These are phyloP conservation scores for Mesotaenium endlicherianum DNA, from an alignment of 139 green algal species.

Conservation along the genomic window DNA sequence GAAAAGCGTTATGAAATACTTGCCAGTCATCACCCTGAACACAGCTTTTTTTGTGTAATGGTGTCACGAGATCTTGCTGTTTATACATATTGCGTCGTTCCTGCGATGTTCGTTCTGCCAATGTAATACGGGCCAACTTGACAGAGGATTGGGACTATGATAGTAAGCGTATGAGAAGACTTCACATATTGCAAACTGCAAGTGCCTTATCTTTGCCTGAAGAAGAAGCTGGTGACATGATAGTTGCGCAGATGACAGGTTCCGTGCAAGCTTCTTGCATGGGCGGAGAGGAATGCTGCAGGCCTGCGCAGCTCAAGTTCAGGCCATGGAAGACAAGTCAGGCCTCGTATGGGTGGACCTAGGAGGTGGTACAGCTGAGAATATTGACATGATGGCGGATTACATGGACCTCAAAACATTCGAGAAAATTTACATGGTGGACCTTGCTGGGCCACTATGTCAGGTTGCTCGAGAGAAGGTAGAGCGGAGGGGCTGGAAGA, in stretches of 20 bases:
- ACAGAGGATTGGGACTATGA: too few relatives aligned
- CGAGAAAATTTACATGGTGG: conserved; percentile 93
- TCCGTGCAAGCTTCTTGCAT: conserved; percentile 90
- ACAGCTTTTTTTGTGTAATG: too few relatives aligned
- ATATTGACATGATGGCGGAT: conserved; percentile 89
- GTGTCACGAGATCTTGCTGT: too few relatives aligned
- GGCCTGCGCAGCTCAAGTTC: conserved; percentile 78
- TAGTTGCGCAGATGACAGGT: conserved; percentile 84
- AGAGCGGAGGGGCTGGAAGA: conserved; percentile 78
- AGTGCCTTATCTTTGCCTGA: too few relatives aligned
- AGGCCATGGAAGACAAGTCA: conserved; percentile 39
- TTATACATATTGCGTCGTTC: too few relatives aligned
- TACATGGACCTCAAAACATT: conserved; percentile 87
- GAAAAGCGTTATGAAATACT: too few relatives aligned
- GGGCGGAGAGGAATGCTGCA: conserved; percentile 87
- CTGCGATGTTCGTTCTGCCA: too few relatives aligned
- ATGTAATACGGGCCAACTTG: too few relatives aligned
- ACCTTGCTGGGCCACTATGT: conserved; percentile 90
- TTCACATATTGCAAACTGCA: too few relatives aligned
- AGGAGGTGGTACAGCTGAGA: conserved; percentile 90
- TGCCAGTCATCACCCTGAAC: too few relatives aligned
- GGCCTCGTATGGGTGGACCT: conserved; percentile 92
- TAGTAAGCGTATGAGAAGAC: too few relatives aligned
- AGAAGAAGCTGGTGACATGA: too few relatives aligned
- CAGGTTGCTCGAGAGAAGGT: conserved; percentile 80